phyloP scores from a whole-genome alignment of 2,329 filamentous ascomycete genomes.

The Ascocoryne sarcoides region DNA sequence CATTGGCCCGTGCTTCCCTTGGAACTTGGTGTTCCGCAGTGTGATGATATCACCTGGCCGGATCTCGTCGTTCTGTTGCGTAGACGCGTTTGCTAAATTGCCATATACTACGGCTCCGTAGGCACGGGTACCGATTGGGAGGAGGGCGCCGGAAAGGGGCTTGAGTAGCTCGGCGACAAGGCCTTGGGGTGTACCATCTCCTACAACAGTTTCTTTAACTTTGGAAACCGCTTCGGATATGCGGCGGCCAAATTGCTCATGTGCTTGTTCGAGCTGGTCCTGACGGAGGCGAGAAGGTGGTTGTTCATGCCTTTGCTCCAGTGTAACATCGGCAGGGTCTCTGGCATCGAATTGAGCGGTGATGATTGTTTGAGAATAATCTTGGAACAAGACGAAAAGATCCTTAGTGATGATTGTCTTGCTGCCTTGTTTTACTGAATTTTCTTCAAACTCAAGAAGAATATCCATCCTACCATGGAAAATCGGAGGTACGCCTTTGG shows the following conservation, averaged over 20 bases:
- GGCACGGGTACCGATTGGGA: conserved; percentile 76
- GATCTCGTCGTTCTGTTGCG: conserved; percentile 86
- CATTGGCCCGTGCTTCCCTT: conserved; percentile 91
- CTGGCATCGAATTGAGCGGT: conserved; percentile 70
- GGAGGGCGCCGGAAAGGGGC: conserved; percentile 63
- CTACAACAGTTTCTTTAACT: conserved; percentile 73
- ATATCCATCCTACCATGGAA: conserved; percentile 80
- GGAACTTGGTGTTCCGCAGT: conserved; percentile 86
- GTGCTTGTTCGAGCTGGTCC: conserved; percentile 84
- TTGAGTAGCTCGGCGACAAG: conserved; percentile 73
- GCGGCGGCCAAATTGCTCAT: conserved; percentile 69
- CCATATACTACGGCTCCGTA: conserved; percentile 91
- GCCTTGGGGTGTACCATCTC: conserved; percentile 71
- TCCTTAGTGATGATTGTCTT: conserved; percentile 68
- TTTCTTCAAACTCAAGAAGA: conserved; percentile 73
- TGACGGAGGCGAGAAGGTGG: conserved; percentile 77
- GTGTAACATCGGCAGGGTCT: conserved; percentile 59
- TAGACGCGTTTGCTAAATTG: conserved; percentile 90
- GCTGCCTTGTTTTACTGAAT: conserved; percentile 58
- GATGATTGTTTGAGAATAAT: conserved; percentile 92
- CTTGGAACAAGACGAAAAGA: conserved; percentile 81
- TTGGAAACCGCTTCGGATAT: conserved; percentile 62
- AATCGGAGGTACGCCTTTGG: conserved; percentile 68
- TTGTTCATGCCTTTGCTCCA: conserved; percentile 81
- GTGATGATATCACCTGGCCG: conserved; percentile 86